These are phyloP conservation scores for Vinca minor DNA, from an alignment of 257 asterid species.

Conservation along the genomic window DNA sequence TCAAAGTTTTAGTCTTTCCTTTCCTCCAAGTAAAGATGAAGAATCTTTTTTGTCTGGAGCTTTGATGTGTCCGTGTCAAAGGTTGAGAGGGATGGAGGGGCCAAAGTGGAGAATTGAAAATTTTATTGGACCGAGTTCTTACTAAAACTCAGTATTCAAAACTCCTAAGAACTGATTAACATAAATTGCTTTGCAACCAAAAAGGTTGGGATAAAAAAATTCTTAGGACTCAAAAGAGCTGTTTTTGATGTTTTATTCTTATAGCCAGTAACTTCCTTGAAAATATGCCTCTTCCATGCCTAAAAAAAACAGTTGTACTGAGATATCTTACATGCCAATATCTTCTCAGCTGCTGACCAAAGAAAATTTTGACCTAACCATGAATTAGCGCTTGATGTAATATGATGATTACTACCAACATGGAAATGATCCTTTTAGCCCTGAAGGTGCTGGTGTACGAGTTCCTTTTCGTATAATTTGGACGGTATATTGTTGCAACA, in stretches of 20 bases:
- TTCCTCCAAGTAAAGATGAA: neutral
- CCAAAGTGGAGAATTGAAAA: neutral
- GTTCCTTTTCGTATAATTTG: neutral
- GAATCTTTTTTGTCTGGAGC: neutral
- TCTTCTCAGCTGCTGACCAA: neutral
- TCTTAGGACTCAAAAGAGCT: neutral
- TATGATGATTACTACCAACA: neutral
- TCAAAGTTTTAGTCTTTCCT: neutral
- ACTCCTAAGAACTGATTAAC: neutral
- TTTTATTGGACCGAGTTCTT: neutral
- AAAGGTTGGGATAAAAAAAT: too few species aligned
- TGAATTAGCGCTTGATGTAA: neutral
- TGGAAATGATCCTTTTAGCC: neutral
- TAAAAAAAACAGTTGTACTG: too few species aligned
- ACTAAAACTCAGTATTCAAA: neutral
- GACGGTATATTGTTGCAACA: neutral
- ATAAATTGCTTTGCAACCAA: neutral
- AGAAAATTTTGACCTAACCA: neutral
- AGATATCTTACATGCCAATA: neutral
- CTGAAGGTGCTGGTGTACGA: neutral
- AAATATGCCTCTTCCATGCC: neutral
- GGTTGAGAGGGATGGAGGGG: neutral
- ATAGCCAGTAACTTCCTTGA: neutral
- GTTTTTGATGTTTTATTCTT: neutral
- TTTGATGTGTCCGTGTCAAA: neutral